These are phyloP conservation scores for Sclerospora graminicola DNA, from an alignment of 352 stramenopile genomes.

Conservation along the genomic window DNA sequence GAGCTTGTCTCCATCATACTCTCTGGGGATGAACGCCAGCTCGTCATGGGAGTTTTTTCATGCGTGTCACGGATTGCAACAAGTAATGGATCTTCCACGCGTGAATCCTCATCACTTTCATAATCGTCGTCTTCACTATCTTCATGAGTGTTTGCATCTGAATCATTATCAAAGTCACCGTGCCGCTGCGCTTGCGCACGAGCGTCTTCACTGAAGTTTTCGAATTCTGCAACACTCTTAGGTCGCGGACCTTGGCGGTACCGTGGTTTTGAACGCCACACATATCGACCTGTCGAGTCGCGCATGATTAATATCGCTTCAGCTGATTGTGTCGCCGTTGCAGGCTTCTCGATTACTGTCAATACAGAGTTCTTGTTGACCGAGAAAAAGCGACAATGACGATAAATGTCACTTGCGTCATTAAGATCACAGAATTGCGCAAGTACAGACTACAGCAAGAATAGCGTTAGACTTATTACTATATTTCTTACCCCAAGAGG, in stretches of 20 bases:
- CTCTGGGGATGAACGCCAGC: slow-evolving; percentile 36
- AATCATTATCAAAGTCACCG: slow-evolving; percentile 18
- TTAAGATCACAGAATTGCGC: slow-evolving; percentile 41
- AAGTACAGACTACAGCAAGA: slow-evolving; percentile 34
- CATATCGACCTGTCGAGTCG: slow-evolving; percentile 66
- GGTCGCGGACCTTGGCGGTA: slow-evolving; percentile 43
- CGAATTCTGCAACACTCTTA: slow-evolving; percentile 50
- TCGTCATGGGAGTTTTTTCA: slow-evolving; percentile 54
- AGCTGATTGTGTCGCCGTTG: slow-evolving; percentile 23
- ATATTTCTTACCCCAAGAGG: neutral
- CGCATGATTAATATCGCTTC: slow-evolving; percentile 74
- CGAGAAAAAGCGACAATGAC: slow-evolving; percentile 71
- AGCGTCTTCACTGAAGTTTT: slow-evolving; percentile 39
- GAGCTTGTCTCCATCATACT: slow-evolving; percentile 6
- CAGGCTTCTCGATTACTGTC: slow-evolving; percentile 70
- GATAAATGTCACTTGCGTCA: slow-evolving; percentile 28
- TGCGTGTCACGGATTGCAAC: slow-evolving; percentile 53
- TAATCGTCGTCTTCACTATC: slow-evolving; percentile 25
- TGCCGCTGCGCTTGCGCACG: slow-evolving; percentile 4
- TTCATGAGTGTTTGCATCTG: slow-evolving; percentile 9
- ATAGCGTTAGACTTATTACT: slow-evolving; percentile 1
- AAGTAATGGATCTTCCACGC: slow-evolving; percentile 40
- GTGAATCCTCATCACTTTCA: slow-evolving; percentile 21
- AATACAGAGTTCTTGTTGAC: slow-evolving; percentile 74
- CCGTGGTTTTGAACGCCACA: slow-evolving; percentile 67